Percentiles rank a stretch among this genome's conserved stretches.
phyloP scores from a whole-genome alignment of 2,329 filamentous ascomycete species.

The Colletotrichum falcatum region DNA sequence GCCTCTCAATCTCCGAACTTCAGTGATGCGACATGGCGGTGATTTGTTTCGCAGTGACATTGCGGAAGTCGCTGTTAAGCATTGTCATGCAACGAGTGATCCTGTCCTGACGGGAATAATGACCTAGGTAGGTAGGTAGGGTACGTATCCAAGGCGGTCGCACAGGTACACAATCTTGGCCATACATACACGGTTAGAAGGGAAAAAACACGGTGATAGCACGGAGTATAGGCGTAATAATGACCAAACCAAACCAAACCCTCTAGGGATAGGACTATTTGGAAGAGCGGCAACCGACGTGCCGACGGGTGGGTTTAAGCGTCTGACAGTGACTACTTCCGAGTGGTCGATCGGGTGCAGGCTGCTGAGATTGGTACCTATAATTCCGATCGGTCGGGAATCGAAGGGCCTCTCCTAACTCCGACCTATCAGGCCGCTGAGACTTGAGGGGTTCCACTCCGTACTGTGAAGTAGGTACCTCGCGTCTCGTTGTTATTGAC shows the following conservation, averaged over 20 bases:
- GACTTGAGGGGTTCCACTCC: background rate
- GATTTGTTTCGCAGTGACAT: background rate
- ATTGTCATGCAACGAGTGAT: background rate
- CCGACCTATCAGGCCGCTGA: background rate
- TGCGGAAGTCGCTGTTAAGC: background rate
- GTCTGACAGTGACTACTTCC: background rate
- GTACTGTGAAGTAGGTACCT: too few species aligned
- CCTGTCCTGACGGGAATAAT: too few species aligned
- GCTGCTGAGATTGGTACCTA: background rate
- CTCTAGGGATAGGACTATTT: background rate
- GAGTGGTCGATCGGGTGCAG: background rate
- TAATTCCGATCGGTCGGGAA: conserved; percentile 33
- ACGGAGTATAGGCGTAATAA: too few species aligned
- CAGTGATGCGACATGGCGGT: too few species aligned
- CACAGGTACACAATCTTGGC: too few species aligned
- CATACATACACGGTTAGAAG: too few species aligned
- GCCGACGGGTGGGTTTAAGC: background rate
- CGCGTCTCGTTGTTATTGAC: background rate
- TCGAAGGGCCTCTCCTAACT: conserved; percentile 17
- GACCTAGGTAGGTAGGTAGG: too few species aligned
- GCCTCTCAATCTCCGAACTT: background rate
- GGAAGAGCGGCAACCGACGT: background rate
- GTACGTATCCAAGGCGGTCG: too few species aligned
- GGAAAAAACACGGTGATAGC: too few species aligned
- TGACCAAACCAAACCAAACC: too few species aligned